These are phyloP conservation scores for Verbena officinalis DNA, from an alignment of 257 asterid species.

Conservation along the genomic window DNA sequence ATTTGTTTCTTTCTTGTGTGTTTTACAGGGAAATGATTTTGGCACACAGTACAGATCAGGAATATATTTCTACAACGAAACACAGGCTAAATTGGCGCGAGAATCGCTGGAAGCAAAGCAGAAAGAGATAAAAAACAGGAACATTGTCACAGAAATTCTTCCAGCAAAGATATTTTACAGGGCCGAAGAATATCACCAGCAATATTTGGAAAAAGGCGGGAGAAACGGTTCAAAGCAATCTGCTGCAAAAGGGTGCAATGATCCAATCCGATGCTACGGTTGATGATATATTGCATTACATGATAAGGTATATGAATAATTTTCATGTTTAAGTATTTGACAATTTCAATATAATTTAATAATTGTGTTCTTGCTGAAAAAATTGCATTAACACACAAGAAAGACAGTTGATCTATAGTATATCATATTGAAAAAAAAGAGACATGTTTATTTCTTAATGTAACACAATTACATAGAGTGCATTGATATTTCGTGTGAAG, in stretches of 20 bases:
- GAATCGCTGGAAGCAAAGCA: constrained; percentile 71
- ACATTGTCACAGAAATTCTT: constrained; percentile 69
- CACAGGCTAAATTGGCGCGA: constrained; percentile 54
- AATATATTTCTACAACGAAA: constrained; percentile 63
- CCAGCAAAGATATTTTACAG: constrained; percentile 71
- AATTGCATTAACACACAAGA: too few species aligned
- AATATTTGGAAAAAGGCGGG: constrained; percentile 81
- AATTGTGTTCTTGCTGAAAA: too few species aligned
- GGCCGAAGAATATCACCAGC: constrained; percentile 94
- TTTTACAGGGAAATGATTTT: constrained; percentile 62
- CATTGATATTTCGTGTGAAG: not conserved
- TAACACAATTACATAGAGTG: constrained; percentile 3
- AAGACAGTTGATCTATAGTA: too few species aligned
- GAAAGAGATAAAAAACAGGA: constrained; percentile 37
- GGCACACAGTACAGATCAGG: constrained; percentile 84
- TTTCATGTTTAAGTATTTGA: not conserved
- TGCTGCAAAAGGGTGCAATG: constrained; percentile 83
- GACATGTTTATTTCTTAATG: constrained; percentile 28
- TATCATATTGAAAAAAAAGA: not conserved
- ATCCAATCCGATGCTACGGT: constrained; percentile 84
- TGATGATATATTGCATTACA: constrained; percentile 30
- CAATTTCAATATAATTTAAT: too few species aligned
- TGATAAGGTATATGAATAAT: not conserved
- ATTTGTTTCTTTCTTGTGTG: too few species aligned
- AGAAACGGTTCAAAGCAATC: constrained; percentile 59